Conservation (phyloP, 106 monocot genomes). For the Phalaenopsis equestris region DNA sequence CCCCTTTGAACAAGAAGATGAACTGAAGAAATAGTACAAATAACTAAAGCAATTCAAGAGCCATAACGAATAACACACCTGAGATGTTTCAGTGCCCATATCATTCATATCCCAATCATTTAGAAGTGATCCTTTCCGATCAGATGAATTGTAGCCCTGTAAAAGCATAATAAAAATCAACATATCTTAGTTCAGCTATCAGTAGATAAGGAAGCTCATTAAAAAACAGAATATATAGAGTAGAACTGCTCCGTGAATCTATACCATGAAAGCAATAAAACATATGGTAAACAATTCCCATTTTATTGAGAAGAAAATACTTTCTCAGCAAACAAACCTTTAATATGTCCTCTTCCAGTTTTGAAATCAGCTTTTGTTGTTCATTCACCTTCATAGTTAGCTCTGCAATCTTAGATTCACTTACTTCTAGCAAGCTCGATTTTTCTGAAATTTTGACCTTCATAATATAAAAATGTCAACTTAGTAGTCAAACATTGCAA, state of each 20-base stretch:
- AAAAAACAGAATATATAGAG: neutral
- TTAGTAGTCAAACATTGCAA: neutral
- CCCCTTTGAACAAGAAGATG: neutral
- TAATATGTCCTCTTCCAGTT: constrained; percentile 98
- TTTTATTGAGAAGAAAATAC: neutral
- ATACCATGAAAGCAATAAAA: too few relatives aligned
- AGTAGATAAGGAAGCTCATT: neutral
- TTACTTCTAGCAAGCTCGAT: constrained; percentile 46
- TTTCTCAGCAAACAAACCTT: constrained; percentile 47
- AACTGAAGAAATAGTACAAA: neutral
- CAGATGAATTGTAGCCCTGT: constrained; percentile 80
- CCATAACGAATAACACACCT: constrained; percentile 36
- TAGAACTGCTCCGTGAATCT: neutral
- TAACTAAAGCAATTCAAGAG: neutral
- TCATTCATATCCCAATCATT: constrained; percentile 97
- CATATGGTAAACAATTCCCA: too few relatives aligned
- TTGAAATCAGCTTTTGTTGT: constrained; percentile 85
- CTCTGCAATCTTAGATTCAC: constrained; percentile 66
- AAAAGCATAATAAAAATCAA: constrained; percentile 7
- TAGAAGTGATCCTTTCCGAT: constrained; percentile 50
- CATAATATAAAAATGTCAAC: neutral
- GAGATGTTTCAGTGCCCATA: constrained; percentile 62
- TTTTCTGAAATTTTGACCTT: constrained; percentile 95
- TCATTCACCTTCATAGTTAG: constrained; percentile 69
- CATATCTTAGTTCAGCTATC: neutral